These are phyloP conservation scores for Dalechampia spathulata DNA, from an alignment of 441 rosid genomes.

Conservation along the genomic window DNA sequence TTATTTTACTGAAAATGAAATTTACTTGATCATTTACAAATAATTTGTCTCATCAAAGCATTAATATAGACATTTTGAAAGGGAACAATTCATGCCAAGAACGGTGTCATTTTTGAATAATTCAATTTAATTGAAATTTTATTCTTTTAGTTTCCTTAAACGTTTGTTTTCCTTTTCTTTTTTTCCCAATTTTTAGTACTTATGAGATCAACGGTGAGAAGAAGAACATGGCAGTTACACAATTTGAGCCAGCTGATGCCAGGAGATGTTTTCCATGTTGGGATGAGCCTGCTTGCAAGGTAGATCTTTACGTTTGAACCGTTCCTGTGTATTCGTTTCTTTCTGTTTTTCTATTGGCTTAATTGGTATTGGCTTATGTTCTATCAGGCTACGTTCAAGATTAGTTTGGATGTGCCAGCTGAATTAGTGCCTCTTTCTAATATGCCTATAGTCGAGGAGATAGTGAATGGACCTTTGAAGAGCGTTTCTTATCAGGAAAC, in stretches of 20 bases:
- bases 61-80: too few species aligned
- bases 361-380: too few species aligned
- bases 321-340: neutral
- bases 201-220: conserved; percentile 75
- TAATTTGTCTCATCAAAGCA: too few species aligned
- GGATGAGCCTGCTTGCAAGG: conserved; percentile 99
- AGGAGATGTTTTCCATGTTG: conserved; percentile 96
- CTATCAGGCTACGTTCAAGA: conserved; percentile 83
- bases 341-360: too few species aligned
- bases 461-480: conserved; percentile 61
- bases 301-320: conserved; percentile 9
- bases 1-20: too few species aligned
- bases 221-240: conserved; percentile 97
- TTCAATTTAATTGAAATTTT: neutral
- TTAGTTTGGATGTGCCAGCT: conserved; percentile 74
- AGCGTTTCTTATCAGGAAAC: conserved; percentile 74
- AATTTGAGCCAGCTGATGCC: conserved; percentile 96
- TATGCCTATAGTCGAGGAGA: conserved; percentile 76
- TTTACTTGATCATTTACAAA: too few species aligned
- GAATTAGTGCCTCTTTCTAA: conserved; percentile 87
- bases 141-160: neutral
- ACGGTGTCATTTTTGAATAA: too few species aligned
- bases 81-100: too few species aligned
- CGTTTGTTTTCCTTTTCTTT: neutral
- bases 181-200: conserved; percentile 27